phyloP scores from a whole-genome alignment of 305 asterid genomes.

The Solanum hybrid region DNA sequence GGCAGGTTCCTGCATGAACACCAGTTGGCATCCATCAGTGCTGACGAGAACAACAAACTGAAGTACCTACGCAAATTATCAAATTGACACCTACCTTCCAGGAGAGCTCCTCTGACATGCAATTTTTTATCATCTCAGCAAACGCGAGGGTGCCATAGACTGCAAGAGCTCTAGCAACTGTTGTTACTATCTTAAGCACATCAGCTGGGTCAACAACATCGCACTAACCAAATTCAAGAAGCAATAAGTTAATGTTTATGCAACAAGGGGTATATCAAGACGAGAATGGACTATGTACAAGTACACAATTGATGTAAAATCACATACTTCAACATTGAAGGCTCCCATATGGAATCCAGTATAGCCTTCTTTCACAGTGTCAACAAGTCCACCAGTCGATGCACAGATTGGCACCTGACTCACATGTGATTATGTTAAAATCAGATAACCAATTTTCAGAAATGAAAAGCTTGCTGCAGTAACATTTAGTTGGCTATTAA shows the following conservation, averaged over 20 bases:
- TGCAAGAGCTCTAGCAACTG: conserved; percentile 55
- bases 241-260: background rate
- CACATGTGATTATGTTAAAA: background rate
- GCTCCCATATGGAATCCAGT: conserved; percentile 96
- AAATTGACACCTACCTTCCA: conserved; percentile 57
- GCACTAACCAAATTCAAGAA: conserved; percentile 43
- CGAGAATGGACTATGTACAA: background rate
- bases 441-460: background rate
- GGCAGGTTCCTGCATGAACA: conserved; percentile 55
- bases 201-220: conserved; percentile 59
- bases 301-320: background rate
- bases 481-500: background rate
- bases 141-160: conserved; percentile 44
- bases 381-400: conserved; percentile 93
- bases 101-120: conserved; percentile 88
- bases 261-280: background rate
- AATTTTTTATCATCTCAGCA: conserved; percentile 61
- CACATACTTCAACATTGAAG: conserved; percentile 61
- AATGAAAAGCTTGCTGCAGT: background rate
- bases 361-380: conserved; percentile 81
- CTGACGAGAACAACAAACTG: background rate
- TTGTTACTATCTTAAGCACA: conserved; percentile 46
- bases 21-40: background rate
- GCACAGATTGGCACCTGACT: conserved; percentile 73
- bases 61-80: background rate